Evolutionary conservation across 768 basidiomycete species (phyloP).

Genomic region (Suillus occidentalis): DNA sequence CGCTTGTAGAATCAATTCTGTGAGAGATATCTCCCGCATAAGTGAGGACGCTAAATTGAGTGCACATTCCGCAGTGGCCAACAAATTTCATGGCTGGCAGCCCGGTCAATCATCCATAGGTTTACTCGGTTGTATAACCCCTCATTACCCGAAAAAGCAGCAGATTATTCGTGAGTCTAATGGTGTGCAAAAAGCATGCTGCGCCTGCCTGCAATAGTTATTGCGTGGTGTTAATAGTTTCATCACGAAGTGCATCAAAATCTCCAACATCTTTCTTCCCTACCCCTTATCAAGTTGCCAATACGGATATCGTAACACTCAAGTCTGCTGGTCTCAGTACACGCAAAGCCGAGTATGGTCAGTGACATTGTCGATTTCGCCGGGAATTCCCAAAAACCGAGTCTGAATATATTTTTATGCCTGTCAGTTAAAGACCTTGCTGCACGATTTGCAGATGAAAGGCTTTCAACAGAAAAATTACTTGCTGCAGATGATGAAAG

Average conservation of each 20-base stretch:
- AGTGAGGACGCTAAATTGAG: background rate
- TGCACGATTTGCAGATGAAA: slow-evolving; percentile 74
- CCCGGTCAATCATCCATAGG: slow-evolving; percentile 76
- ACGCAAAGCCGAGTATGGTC: slow-evolving; percentile 91
- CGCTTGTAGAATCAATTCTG: slow-evolving; percentile 72
- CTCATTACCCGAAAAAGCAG: slow-evolving; percentile 65
- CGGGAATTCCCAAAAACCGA: background rate
- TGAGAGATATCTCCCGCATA: slow-evolving; percentile 34
- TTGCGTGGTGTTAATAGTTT: slow-evolving; percentile 3
- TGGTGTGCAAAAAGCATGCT: background rate
- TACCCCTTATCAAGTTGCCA: slow-evolving; percentile 64
- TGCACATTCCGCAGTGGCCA: slow-evolving; percentile 49
- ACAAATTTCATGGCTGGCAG: slow-evolving; percentile 87
- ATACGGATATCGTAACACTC: slow-evolving; percentile 56
- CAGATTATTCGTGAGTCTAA: slow-evolving; percentile 47
- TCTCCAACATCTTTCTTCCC: slow-evolving; percentile 59
- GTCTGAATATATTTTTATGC: background rate
- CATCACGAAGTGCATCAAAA: slow-evolving; percentile 17
- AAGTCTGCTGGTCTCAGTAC: slow-evolving; percentile 75
- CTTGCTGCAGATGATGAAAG: slow-evolving; percentile 74
- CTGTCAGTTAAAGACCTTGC: slow-evolving; percentile 74
- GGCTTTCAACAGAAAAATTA: slow-evolving; percentile 72
- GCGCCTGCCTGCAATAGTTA: background rate
- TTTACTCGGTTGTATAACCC: slow-evolving; percentile 79
- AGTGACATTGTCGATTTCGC: slow-evolving; percentile 18